Conservation (phyloP, 2,329 filamentous ascomycete species). For the Myriosclerotinia duriaeana region DNA sequence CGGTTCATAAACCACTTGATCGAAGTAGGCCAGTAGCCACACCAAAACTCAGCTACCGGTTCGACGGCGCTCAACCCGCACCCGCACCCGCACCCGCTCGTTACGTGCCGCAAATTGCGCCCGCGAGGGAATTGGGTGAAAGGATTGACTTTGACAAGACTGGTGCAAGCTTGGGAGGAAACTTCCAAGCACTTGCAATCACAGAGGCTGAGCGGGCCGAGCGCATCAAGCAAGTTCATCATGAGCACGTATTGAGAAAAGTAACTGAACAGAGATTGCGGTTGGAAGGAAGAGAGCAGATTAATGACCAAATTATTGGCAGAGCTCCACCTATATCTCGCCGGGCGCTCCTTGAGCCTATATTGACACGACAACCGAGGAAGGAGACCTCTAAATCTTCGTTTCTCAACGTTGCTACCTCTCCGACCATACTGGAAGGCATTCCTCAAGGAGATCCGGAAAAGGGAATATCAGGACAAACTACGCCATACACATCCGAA, state of each 20-base stretch:
- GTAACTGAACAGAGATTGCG: conserved; percentile 6
- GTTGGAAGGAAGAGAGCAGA: conserved; percentile 3
- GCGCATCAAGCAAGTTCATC: background rate
- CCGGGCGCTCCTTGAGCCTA: background rate
- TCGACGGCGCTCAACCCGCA: background rate
- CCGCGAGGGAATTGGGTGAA: background rate
- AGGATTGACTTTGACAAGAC: background rate
- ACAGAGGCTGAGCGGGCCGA: background rate
- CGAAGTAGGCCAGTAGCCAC: background rate
- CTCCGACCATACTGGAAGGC: background rate
- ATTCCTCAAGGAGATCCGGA: too few relatives aligned
- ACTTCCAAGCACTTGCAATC: background rate
- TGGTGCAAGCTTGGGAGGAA: background rate
- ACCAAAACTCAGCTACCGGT: background rate
- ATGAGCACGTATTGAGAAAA: background rate
- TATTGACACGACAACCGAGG: too few relatives aligned
- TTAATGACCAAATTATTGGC: conserved; percentile 13
- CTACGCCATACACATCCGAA: background rate
- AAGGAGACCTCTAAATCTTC: background rate
- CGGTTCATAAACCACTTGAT: background rate
- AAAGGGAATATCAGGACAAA: background rate
- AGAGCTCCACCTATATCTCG: conserved; percentile 15
- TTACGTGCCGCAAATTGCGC: background rate
- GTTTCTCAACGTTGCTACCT: background rate
- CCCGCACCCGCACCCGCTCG: background rate